Percentiles rank a stretch among this genome's conserved stretches.
These are phyloP conservation scores for Claviceps capensis DNA, from an alignment of 2,329 filamentous ascomycete species.

Conservation along the genomic window DNA sequence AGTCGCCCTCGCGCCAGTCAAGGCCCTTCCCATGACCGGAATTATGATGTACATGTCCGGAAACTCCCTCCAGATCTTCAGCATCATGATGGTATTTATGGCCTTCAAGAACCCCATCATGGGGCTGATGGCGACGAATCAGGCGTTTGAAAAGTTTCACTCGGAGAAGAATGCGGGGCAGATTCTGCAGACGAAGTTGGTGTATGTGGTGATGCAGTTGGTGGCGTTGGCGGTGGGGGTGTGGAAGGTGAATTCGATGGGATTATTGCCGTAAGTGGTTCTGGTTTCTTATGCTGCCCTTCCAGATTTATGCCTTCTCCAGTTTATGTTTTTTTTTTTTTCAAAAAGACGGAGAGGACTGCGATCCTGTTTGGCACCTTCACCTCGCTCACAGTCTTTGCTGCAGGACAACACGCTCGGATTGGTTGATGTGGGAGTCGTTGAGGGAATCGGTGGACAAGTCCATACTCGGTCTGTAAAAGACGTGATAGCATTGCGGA, in stretches of 20 bases:
- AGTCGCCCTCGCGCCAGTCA: constrained; percentile 81
- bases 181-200: constrained; percentile 70
- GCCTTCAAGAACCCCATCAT: constrained; percentile 92
- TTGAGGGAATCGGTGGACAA: constrained; percentile 55
- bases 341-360: neutral
- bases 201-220: constrained; percentile 79
- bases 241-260: constrained; percentile 97
- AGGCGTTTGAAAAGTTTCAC: constrained; percentile 84
- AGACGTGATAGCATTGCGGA: neutral
- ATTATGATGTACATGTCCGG: constrained; percentile 99
- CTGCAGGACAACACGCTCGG: constrained; percentile 74
- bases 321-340: too few relatives aligned
- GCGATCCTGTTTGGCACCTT: neutral
- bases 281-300: neutral
- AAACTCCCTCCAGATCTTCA: constrained; percentile 96
- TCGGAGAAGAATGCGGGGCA: constrained; percentile 61
- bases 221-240: constrained; percentile 72
- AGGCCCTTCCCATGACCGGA: constrained; percentile 91
- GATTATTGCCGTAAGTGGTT: constrained; percentile 65
- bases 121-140: constrained; percentile 69
- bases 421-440: constrained; percentile 94
- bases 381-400: neutral
- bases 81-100: constrained; percentile 99
- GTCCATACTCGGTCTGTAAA: constrained; percentile 40
- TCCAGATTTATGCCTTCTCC: neutral